Base-by-base conservation (phyloP, 2,329 filamentous ascomycete genomes). In the Myriangium duriaei region DNA sequence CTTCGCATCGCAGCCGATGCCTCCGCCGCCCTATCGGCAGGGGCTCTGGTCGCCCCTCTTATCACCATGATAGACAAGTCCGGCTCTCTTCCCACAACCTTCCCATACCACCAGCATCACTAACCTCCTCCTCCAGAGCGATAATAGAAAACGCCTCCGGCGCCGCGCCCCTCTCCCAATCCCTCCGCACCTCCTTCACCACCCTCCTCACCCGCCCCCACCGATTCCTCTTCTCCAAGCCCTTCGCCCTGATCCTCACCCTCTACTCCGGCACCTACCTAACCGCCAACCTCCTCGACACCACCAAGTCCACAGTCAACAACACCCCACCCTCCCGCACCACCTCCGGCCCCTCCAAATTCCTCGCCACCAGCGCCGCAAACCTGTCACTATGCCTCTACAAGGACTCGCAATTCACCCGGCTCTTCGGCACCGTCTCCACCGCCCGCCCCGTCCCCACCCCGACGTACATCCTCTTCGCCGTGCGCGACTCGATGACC, bases 251-350 rank as follows among this genome's bases (percentile, higher is more conserved):
- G 47, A 79, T 86, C 54, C 61, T 66, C 43, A 63, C 64, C 37
- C 67, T 93, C 30, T 96, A 95, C 67, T 82, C 78, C 44, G 79
- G 82, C 47, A 96, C 88, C 42, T 95, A 95, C 64, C 64, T 91
- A 10, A 85, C 83, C 1, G 87, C 88, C 46, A 95, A 95, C 64
- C 63, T 72, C 10, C 75, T 94, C 55, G 88, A 96, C 63, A 95
- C 88, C 0, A 58, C 74, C 33, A 65, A 76, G 31, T 79, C 83
- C 4, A 85, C 81, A 2, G 48, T 76, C 11, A 58, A 64, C 34
- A 62, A 72, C 51, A 46, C 64, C 11, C 64, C 76, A 21, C 72
- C 81, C 5, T 63, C 67, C 4, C 59, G 65, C 48, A 77, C 84
- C 18, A 87, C 83, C 1, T 69, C 81, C 6, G 86, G 86, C 40